A percentile compares a stretch with the other conserved stretches of the same genome.
Evolutionary conservation across 163 green algal genomes (phyloP).

Genomic region (Scenedesmus sp.): DNA sequence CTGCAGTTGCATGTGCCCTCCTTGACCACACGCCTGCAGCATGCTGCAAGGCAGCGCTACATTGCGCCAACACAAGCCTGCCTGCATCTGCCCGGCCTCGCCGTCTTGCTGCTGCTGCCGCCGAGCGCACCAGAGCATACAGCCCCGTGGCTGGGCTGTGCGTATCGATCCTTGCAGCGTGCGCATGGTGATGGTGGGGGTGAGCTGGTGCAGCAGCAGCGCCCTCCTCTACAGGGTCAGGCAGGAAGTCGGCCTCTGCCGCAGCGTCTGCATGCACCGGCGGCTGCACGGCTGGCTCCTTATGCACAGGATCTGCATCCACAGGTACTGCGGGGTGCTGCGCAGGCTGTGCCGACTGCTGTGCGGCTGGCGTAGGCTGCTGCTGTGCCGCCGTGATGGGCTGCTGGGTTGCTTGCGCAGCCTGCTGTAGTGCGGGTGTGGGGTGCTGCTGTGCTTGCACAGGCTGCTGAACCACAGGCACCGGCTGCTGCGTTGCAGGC

Average conservation of each 20-base stretch:
- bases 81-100: background rate
- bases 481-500: background rate
- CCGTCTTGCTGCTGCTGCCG: background rate
- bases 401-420: background rate
- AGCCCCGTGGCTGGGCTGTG: background rate
- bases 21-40: background rate
- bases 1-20: background rate
- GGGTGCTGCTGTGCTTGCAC: background rate
- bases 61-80: background rate
- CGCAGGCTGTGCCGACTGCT: too few relatives aligned
- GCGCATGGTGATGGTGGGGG: background rate
- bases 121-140: constrained; percentile 12
- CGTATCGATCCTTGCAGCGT: background rate
- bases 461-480: background rate
- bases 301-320: background rate
- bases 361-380: background rate
- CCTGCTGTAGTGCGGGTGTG: background rate
- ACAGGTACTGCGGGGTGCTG: background rate
- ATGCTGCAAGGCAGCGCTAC: background rate
- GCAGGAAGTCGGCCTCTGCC: constrained; percentile 1
- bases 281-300: background rate
- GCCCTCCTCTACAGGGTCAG: background rate
- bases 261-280: background rate
- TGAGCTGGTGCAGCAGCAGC: too few relatives aligned
- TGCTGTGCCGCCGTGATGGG: background rate